These are phyloP conservation scores for Aspergillus sp. DNA, from an alignment of 2,329 filamentous ascomycete species.

Conservation along the genomic window DNA sequence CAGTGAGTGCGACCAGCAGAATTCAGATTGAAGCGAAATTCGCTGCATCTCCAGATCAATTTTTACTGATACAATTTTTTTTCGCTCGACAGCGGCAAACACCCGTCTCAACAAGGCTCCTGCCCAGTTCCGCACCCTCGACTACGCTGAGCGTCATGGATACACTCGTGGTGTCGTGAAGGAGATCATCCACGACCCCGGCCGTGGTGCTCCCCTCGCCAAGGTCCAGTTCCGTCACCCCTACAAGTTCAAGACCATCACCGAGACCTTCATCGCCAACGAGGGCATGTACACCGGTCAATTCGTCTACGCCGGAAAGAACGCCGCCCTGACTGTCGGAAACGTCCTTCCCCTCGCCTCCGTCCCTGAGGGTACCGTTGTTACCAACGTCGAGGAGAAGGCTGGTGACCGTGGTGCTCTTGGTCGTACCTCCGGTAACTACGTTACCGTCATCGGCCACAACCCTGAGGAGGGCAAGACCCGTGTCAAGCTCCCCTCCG, in stretches of 20 bases:
- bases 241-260: constrained; percentile 96
- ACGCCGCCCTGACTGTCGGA: constrained; percentile 92
- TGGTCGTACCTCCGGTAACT: constrained; percentile 97
- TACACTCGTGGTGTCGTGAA: constrained; percentile 97
- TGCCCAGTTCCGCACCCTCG: constrained; percentile 94
- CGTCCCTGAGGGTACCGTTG: constrained; percentile 98
- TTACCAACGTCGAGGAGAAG: constrained; percentile 99
- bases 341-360: constrained; percentile 94
- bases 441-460: constrained; percentile 96
- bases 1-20: constrained; percentile 58
- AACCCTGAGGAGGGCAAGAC: constrained; percentile 99
- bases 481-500: constrained; percentile 97
- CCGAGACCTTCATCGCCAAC: constrained; percentile 99
- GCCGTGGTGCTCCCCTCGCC: constrained; percentile 96
- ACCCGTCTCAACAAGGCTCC: constrained; percentile 93
- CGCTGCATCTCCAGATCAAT: constrained; percentile 13
- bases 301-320: constrained; percentile 99
- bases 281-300: constrained; percentile 99
- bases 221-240: constrained; percentile 96
- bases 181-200: constrained; percentile 98
- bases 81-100: constrained; percentile 63
- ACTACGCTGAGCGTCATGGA: constrained; percentile 95
- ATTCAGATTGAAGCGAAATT: constrained; percentile 16
- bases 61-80: constrained; percentile 36
- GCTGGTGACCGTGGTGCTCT: constrained; percentile 93